phyloP scores from a whole-genome alignment of 2,329 filamentous ascomycete genomes.

The Monosporascus sp. region DNA sequence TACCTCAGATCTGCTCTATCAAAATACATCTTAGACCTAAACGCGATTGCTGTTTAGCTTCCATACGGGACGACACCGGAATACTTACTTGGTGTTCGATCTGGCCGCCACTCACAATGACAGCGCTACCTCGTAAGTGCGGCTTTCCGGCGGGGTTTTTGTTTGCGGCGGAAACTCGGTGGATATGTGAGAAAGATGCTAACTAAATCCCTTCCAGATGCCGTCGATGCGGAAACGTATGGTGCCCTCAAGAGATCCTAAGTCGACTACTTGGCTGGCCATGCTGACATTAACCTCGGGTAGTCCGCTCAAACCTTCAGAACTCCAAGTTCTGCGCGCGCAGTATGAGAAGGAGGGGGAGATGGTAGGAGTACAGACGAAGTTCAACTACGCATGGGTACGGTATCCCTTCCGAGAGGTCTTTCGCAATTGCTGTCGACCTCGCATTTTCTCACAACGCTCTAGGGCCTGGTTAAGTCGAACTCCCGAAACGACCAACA shows the following conservation, averaged over 20 bases:
- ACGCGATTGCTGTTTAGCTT: background rate
- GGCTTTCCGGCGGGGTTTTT: background rate
- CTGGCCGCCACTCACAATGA: slow-evolving; percentile 14
- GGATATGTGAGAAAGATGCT: background rate
- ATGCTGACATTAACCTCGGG: slow-evolving; percentile 6
- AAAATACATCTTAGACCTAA: background rate
- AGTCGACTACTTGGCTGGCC: slow-evolving; percentile 7
- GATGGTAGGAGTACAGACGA: slow-evolving; percentile 94
- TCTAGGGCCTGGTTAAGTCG: slow-evolving; percentile 93
- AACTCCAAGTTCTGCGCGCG: slow-evolving; percentile 84
- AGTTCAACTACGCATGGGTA: slow-evolving; percentile 99
- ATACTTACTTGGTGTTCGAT: too few species aligned
- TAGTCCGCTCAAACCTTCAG: slow-evolving; percentile 83
- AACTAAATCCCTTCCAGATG: slow-evolving; percentile 55
- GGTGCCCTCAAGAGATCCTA: slow-evolving; percentile 18
- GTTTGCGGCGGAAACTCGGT: background rate
- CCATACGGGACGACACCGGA: background rate
- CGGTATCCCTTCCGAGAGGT: slow-evolving; percentile 45
- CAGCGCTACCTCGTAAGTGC: slow-evolving; percentile 26
- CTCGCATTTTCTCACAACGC: background rate
- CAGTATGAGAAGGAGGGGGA: slow-evolving; percentile 98
- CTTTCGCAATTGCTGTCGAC: slow-evolving; percentile 5
- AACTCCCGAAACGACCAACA: slow-evolving; percentile 80
- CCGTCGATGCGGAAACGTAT: slow-evolving; percentile 93
- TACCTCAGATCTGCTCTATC: background rate